Conservation (phyloP, 2,329 filamentous ascomycete species). For the Biscogniauxia mediterranea region DNA sequence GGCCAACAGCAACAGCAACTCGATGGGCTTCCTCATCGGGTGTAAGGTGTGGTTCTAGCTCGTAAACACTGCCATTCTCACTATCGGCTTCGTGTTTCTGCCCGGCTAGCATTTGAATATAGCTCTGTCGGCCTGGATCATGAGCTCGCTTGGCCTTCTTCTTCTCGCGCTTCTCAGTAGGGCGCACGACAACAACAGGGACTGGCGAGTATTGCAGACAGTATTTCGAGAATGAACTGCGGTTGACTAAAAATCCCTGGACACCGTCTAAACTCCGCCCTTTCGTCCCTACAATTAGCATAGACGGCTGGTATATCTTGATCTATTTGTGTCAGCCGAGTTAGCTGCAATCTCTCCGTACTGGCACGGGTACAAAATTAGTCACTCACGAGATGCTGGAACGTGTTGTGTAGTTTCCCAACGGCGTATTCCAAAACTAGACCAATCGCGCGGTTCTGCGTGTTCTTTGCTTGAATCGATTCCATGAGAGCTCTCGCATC, state of each 20-base stretch:
- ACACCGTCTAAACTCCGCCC: conserved; percentile 82
- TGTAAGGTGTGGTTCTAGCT: conserved; percentile 53
- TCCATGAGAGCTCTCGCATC: conserved; percentile 75
- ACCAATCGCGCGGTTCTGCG: conserved; percentile 76
- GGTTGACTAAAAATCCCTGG: conserved; percentile 74
- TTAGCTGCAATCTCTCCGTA: conserved; percentile 8
- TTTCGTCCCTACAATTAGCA: conserved; percentile 85
- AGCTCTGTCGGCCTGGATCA: conserved; percentile 73
- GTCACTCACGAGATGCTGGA: conserved; percentile 76
- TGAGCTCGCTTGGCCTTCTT: conserved; percentile 83
- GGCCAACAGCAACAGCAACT: conserved; percentile 61
- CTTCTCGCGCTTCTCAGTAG: conserved; percentile 82
- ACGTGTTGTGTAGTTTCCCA: conserved; percentile 85
- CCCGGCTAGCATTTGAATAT: conserved; percentile 70
- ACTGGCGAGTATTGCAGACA: conserved; percentile 92
- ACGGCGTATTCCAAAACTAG: conserved; percentile 84
- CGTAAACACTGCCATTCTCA: conserved; percentile 51
- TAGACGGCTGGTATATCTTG: conserved; percentile 85
- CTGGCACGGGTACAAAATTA: background rate
- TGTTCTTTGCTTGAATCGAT: conserved; percentile 75
- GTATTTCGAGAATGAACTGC: conserved; percentile 89
- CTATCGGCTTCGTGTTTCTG: conserved; percentile 59
- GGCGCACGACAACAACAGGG: conserved; percentile 87
- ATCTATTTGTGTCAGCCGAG: conserved; percentile 56
- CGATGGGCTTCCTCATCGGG: conserved; percentile 63